phyloP scores from a whole-genome alignment of 129 eudicot species.

The Flaveria ramosissima region DNA sequence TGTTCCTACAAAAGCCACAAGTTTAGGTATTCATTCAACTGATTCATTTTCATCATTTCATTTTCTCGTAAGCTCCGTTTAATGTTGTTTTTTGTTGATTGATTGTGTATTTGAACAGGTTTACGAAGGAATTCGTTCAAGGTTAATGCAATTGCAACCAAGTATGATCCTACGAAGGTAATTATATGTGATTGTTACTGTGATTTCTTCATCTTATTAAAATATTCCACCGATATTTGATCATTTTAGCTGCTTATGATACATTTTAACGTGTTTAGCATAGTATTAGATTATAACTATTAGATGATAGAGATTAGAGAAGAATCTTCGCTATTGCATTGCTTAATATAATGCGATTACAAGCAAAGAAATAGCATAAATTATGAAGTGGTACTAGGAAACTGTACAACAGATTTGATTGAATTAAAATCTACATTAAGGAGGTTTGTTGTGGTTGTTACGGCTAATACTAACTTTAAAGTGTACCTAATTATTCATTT shows the following conservation, averaged over 20 bases:
- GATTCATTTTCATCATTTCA: background rate
- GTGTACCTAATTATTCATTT: too few relatives aligned
- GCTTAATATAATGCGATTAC: too few relatives aligned
- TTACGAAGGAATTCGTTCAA: constrained; percentile 44
- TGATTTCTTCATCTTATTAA: background rate
- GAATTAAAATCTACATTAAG: too few relatives aligned
- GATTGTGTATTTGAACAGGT: constrained; percentile 33
- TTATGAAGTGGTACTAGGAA: too few relatives aligned
- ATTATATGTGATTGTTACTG: background rate
- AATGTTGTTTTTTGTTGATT: background rate
- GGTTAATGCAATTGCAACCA: constrained; percentile 72
- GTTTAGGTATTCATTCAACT: constrained; percentile 27
- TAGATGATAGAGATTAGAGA: too few relatives aligned
- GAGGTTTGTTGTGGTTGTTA: too few relatives aligned
- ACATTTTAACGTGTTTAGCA: background rate
- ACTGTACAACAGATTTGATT: too few relatives aligned
- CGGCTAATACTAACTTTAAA: too few relatives aligned
- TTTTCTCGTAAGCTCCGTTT: background rate
- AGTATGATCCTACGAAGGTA: constrained; percentile 83
- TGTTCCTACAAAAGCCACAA: constrained; percentile 21
- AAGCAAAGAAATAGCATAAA: too few relatives aligned
- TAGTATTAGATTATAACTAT: background rate
- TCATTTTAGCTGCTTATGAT: background rate
- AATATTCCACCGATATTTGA: background rate
- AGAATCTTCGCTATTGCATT: too few relatives aligned